These are phyloP conservation scores for Pseudocohnilembus persalinus DNA, from an alignment of 169 alveolate genomes.

Conservation along the genomic window DNA sequence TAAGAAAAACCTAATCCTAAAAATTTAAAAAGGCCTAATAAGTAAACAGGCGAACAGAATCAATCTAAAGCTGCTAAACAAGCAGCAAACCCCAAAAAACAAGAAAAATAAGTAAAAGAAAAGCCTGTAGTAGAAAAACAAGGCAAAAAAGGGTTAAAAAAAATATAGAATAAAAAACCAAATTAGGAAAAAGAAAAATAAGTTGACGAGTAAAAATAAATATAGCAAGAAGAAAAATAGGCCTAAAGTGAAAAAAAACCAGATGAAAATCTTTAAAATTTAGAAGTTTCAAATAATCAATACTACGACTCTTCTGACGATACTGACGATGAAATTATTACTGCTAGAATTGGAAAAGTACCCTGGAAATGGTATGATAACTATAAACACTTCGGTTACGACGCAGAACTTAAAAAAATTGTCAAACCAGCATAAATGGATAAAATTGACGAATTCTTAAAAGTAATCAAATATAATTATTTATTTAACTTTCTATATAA, in stretches of 20 bases:
- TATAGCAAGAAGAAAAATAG: too few relatives aligned
- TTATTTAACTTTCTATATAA: constrained; percentile 34
- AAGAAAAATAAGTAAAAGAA: too few relatives aligned
- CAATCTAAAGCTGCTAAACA: too few relatives aligned
- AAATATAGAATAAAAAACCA: too few relatives aligned
- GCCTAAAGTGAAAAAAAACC: too few relatives aligned
- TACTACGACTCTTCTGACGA: constrained; percentile 58
- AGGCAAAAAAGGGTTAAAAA: background rate
- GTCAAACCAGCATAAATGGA: constrained; percentile 69
- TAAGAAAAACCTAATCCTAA: too few relatives aligned
- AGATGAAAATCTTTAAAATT: too few relatives aligned
- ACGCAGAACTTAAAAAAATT: constrained; percentile 82
- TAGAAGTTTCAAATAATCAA: background rate
- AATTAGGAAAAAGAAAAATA: background rate
- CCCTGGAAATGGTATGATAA: constrained; percentile 89
- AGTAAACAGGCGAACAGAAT: too few relatives aligned
- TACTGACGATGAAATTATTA: constrained; percentile 81
- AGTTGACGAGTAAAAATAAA: too few relatives aligned
- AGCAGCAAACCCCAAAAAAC: too few relatives aligned
- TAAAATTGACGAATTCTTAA: constrained; percentile 47
- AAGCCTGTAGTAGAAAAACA: background rate
- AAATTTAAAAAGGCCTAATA: too few relatives aligned
- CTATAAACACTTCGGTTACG: constrained; percentile 89
- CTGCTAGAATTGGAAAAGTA: constrained; percentile 85
- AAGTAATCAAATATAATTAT: constrained; percentile 5